phyloP scores from a whole-genome alignment of 1,139 yeast species.

The Yamadazyma kanchanaburiensis region DNA sequence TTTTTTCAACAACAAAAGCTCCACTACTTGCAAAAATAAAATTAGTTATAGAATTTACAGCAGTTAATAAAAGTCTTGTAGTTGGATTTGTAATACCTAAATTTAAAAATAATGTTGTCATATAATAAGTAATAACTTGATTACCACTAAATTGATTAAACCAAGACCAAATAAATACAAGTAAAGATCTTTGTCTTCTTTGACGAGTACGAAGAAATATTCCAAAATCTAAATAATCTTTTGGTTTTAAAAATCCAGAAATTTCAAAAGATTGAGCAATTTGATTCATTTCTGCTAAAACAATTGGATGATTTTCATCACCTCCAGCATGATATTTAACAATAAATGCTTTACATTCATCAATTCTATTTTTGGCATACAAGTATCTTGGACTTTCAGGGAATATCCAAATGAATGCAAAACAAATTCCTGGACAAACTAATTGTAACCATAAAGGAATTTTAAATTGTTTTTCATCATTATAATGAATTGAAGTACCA shows the following conservation, averaged over 20 bases:
- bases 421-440: slow-evolving; percentile 13
- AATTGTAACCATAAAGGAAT: slow-evolving; percentile 15
- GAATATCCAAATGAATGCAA: slow-evolving; percentile 23
- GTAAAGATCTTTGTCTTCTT: slow-evolving; percentile 5
- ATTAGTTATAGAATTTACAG: slow-evolving; percentile 12
- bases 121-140: slow-evolving; percentile 15
- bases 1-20: slow-evolving; percentile 10
- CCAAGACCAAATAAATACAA: slow-evolving; percentile 9
- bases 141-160: slow-evolving; percentile 12
- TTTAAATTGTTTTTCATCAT: slow-evolving; percentile 12
- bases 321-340: slow-evolving; percentile 19
- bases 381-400: slow-evolving; percentile 63
- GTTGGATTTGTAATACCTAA: slow-evolving; percentile 15
- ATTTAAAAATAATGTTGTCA: slow-evolving; percentile 14
- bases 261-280: slow-evolving; percentile 13
- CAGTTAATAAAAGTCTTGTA: slow-evolving; percentile 15
- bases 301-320: slow-evolving; percentile 15
- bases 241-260: slow-evolving; percentile 6
- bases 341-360: slow-evolving; percentile 30
- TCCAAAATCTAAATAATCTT: slow-evolving; percentile 7
- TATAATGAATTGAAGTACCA: slow-evolving; percentile 14
- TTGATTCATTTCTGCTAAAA: slow-evolving; percentile 18
- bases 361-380: slow-evolving; percentile 33
- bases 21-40: slow-evolving; percentile 14
- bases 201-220: slow-evolving; percentile 5